phyloP scores from a whole-genome alignment of 306 rosid species.

The Glycine soja region DNA sequence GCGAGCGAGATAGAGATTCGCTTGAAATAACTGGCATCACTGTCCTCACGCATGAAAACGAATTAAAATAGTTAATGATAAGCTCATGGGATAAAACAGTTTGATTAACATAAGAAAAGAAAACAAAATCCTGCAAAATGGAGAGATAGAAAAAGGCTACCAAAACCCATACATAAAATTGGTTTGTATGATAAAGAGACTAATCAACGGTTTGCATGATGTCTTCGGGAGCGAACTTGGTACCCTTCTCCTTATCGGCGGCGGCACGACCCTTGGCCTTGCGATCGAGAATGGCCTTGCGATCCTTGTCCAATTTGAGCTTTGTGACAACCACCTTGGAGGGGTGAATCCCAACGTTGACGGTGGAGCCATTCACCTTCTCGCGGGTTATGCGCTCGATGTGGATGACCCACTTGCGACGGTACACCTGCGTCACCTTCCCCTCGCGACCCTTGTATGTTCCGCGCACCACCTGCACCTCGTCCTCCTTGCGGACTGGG shows the following conservation, averaged over 20 bases:
- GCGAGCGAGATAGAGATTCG: neutral
- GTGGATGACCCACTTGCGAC: constrained; percentile 90
- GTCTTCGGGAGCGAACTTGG: constrained; percentile 87
- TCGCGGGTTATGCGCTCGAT: constrained; percentile 87
- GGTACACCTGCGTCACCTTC: constrained; percentile 83
- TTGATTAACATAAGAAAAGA: neutral
- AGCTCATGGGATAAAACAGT: neutral
- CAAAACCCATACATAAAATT: neutral
- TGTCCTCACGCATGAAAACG: neutral
- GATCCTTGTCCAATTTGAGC: constrained; percentile 85
- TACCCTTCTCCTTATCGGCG: constrained; percentile 88
- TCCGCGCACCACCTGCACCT: constrained; percentile 82
- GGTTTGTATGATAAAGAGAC: neutral
- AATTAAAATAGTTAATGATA: neutral
- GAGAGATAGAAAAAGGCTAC: constrained; percentile 30
- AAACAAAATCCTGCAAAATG: neutral
- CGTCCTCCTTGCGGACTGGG: constrained; percentile 89
- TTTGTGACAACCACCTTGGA: constrained; percentile 81
- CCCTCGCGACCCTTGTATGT: constrained; percentile 93
- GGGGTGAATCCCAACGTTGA: constrained; percentile 81
- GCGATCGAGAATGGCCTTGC: constrained; percentile 80
- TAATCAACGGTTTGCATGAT: constrained; percentile 87
- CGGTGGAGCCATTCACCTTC: constrained; percentile 92
- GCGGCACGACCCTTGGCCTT: constrained; percentile 94
- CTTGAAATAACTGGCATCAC: neutral